Evolutionary conservation across 2,329 filamentous ascomycete genomes (phyloP), one percentile per base, ranked within the genome.

Genomic region (Neonectria punicea): DNA sequence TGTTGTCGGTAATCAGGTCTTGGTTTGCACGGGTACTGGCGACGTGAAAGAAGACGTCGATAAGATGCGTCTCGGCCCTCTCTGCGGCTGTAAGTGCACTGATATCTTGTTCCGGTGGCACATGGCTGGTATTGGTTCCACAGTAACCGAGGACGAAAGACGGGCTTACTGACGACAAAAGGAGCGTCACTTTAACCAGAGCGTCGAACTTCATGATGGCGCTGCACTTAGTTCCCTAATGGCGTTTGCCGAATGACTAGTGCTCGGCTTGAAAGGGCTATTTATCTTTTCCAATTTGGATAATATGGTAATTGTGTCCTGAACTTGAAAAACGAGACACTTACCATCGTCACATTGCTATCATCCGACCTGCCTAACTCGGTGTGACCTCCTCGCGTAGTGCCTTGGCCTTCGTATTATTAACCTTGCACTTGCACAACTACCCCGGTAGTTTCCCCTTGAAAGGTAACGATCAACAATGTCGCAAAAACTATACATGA

Each of bases 41-140:
- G 5, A 55, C 53, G 16, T 55, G 53, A 43, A 55, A 55, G 53
- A 25, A 55, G 25, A 55, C 53, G 20, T 55, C 53, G 25, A 55
- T 30, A n/a, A 28, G 22, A 30, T 55, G 53, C 25, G 39, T 44
- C 53, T 55, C 53, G 53, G 50, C 5, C n/a, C 16, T n/a, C 28
- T 49, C 46, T 49, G 46, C 22, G 1, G 20, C 46, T 49, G 46
- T 9, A 49, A 16, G 46, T 9, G 14, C 22, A 28, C 25, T 22
- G 8, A 30, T 30, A 16, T 49, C n/a, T 30, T 49, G 46, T 30
- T 49, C 46, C 10, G 8, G 22, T n/a, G 16, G 46, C 46, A 49
- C 46, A n/a, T 49, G 20, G 22, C 25, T 49, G 8, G 46, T 49
- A n/a, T 49, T 49, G 16, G 46, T 49, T 28, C 46, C 46, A 10